Evolutionary conservation across 148 eudicot genomes (phyloP).

Genomic region (Euryodendron excelsum): DNA sequence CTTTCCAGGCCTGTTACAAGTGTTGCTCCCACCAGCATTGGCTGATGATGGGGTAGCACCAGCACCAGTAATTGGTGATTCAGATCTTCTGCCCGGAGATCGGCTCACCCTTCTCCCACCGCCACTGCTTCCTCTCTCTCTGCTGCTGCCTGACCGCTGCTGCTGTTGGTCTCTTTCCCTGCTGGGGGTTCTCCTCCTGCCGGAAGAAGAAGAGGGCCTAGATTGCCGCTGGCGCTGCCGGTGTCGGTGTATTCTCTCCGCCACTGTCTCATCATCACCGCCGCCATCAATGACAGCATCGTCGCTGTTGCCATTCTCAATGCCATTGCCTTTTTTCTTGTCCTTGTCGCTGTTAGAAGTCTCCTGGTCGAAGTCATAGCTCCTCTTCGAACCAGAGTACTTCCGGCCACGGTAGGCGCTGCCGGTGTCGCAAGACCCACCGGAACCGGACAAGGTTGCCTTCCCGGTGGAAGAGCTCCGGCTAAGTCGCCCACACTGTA

Average conservation of each 20-base stretch:
- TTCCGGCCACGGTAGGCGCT: conserved; percentile 39
- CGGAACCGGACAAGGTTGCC: conserved; percentile 10
- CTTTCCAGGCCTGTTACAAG: conserved; percentile 58
- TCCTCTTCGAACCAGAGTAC: conserved; percentile 84
- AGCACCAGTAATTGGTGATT: conserved; percentile 57
- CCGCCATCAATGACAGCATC: conserved; percentile 15
- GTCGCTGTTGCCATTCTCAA: background rate
- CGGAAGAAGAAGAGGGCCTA: conserved; percentile 33
- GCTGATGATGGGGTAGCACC: conserved; percentile 12
- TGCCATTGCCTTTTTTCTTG: conserved; percentile 29
- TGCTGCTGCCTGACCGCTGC: conserved; percentile 58
- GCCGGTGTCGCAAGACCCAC: no score
- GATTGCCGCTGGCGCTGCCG: conserved; percentile 45
- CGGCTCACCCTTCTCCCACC: conserved; percentile 76
- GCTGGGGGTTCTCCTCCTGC: conserved; percentile 66
- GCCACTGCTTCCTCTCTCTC: conserved; percentile 39
- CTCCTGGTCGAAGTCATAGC: conserved; percentile 79
- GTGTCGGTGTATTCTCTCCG: conserved; percentile 27
- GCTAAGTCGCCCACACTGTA: conserved; percentile 89
- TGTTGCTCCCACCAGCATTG: conserved; percentile 7
- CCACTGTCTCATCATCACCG: conserved; percentile 27
- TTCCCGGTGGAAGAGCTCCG: conserved; percentile 72
- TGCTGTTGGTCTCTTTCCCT: conserved; percentile 59
- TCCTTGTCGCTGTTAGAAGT: conserved; percentile 27
- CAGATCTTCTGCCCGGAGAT: conserved; percentile 82